phyloP scores from a whole-genome alignment of 257 asterid species.

The Nicotiana tomentosiformis region DNA sequence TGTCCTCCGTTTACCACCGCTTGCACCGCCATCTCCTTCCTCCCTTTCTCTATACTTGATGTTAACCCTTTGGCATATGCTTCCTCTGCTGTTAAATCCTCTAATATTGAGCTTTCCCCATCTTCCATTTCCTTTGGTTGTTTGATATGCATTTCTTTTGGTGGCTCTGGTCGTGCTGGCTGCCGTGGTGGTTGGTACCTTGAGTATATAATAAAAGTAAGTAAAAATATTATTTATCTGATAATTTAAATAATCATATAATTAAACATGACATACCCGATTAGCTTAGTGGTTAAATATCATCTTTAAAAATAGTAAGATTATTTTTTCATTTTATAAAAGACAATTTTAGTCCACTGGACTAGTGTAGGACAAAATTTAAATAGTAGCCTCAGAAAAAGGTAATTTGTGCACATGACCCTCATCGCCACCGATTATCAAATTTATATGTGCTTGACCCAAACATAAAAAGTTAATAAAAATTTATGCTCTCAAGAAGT shows the following conservation, averaged over 20 bases:
- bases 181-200: not conserved
- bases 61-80: conserved; percentile 50
- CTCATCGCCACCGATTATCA: not conserved
- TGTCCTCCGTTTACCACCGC: not conserved
- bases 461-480: not conserved
- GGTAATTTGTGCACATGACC: not conserved
- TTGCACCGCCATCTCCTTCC: not conserved
- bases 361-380: not conserved
- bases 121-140: not conserved
- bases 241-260: not conserved
- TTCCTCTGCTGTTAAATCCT: conserved; percentile 54
- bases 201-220: not conserved
- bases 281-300: not conserved
- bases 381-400: not conserved
- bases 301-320: not conserved
- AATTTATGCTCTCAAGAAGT: not conserved
- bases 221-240: not conserved
- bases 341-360: not conserved
- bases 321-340: not conserved
- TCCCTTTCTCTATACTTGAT: conserved; percentile 24
- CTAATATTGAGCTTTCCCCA: conserved; percentile 44
- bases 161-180: not conserved
- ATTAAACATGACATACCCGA: not conserved
- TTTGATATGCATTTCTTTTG: not conserved
- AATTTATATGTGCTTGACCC: not conserved